Base-by-base conservation (phyloP, 148 eudicot species). In the Euryodendron excelsum region DNA sequence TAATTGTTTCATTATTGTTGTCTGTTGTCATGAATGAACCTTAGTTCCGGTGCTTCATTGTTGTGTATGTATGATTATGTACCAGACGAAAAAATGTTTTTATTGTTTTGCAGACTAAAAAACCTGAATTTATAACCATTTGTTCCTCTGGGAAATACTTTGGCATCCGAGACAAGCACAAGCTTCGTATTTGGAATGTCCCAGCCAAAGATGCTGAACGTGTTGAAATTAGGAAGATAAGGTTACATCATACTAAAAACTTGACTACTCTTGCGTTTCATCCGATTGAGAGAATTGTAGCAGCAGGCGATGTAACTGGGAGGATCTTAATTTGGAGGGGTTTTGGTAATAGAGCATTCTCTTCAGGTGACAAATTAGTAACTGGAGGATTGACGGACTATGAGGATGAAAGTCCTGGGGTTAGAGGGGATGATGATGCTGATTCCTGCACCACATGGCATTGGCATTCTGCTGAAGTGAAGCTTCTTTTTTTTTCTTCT, bases 361-460 rank as follows among this genome's bases (percentile, higher is more conserved):
- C 79, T 52, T 65, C 17, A 62, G 64, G 80, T 58, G 65, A 76
- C 45, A 86, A 83, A 59, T 41, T 59, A 60, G 44, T 15, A 53
- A 81, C 72, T 76, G 94, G 79, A 72, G 80, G 55, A 56, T 36
- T 56, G 33, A 72, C 21, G 33, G 75, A 81, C 73, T 75, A 69
- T 82, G 88, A 72, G 15, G 96, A 88, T 82, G 93, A 90, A 73
- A 89, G 83, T 75, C 90, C 92, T 75, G 98, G 98, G 67, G 96
- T 91, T 55, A 89, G 96, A 83, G 93, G 86, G 50, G 79, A 89
- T 63, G 91, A 91, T 84, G 94, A 95, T 80, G 94, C 94, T 41
- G 98, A 93, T 45, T 90, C 96, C 72, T 95, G 98, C 82, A 83
- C 98, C 63, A 93, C 97, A 59, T 91, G 94, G 97, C 98, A 95